Conservation (phyloP, 805 yeast genomes). For the Candida nonsorbophila region DNA sequence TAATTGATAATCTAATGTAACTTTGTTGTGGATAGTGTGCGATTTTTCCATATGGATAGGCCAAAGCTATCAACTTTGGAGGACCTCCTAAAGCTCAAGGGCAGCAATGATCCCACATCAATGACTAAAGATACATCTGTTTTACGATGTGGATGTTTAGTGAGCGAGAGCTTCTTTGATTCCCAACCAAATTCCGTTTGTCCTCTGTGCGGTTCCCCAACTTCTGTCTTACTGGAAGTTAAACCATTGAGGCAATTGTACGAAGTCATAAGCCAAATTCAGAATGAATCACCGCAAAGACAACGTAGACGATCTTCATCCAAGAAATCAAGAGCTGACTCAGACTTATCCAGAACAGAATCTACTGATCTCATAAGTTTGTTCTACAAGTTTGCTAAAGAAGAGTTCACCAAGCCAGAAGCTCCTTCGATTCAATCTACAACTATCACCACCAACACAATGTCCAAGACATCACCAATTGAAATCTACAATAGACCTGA, state of each 20-base stretch:
- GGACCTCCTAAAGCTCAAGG: conserved; percentile 3
- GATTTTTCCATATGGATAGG: no score
- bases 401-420: conserved; percentile 12
- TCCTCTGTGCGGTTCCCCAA: conserved; percentile 16
- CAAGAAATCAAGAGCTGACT: conserved; percentile 10
- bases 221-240: conserved; percentile 19
- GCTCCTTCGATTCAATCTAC: background rate
- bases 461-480: conserved; percentile 5
- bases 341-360: conserved; percentile 9
- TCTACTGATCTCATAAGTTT: conserved; percentile 28
- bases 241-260: conserved; percentile 30
- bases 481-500: conserved; percentile 6
- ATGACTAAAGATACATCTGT: conserved; percentile 28
- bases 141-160: conserved; percentile 38
- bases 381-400: conserved; percentile 37
- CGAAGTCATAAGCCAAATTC: conserved; percentile 12
- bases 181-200: conserved; percentile 12
- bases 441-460: background rate
- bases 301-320: conserved; percentile 18
- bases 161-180: conserved; percentile 25
- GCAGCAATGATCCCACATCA: conserved; percentile 3
- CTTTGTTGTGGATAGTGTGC: no score
- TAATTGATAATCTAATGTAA: no score
- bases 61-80: no score
- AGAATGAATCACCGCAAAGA: conserved; percentile 2